A percentile compares a stretch with the other conserved stretches of the same genome.
Evolutionary conservation across 495 filamentous ascomycete species (phyloP).

Genomic region (Hyaloscypha bicolor): DNA sequence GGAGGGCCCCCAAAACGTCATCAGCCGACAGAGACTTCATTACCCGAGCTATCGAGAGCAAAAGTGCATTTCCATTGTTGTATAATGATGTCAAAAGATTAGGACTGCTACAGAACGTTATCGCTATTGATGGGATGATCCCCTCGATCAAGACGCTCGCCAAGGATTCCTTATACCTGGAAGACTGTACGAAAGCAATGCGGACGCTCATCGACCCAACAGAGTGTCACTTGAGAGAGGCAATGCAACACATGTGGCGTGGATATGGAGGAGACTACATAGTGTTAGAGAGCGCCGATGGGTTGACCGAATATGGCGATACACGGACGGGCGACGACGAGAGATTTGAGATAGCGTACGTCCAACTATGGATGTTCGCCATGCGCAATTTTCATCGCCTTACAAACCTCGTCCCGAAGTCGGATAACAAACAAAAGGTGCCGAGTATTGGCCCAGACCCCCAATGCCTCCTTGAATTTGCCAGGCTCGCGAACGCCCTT

Average conservation of each 20-base stretch:
- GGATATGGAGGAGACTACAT: constrained; percentile 25
- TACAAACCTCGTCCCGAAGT: constrained; percentile 23
- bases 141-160: constrained; percentile 25
- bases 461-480: constrained; percentile 25
- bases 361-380: constrained; percentile 22
- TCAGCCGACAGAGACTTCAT: constrained; percentile 26
- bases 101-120: constrained; percentile 21
- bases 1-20: constrained; percentile 23
- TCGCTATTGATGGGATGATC: constrained; percentile 24
- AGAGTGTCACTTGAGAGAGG: constrained; percentile 25
- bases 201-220: constrained; percentile 21
- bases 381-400: constrained; percentile 24
- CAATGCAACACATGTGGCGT: constrained; percentile 23
- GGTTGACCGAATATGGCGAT: constrained; percentile 20
- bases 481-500: constrained; percentile 23
- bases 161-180: constrained; percentile 27
- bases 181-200: constrained; percentile 24
- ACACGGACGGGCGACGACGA: constrained; percentile 22
- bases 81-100: constrained; percentile 24
- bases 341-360: constrained; percentile 24
- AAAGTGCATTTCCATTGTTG: constrained; percentile 18
- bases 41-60: constrained; percentile 18
- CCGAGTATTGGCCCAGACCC: constrained; percentile 19
- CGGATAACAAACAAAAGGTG: constrained; percentile 27
- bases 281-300: constrained; percentile 26